phyloP scores from a whole-genome alignment of 371 early-diverging fungal species.

The Mortierella sp. region DNA sequence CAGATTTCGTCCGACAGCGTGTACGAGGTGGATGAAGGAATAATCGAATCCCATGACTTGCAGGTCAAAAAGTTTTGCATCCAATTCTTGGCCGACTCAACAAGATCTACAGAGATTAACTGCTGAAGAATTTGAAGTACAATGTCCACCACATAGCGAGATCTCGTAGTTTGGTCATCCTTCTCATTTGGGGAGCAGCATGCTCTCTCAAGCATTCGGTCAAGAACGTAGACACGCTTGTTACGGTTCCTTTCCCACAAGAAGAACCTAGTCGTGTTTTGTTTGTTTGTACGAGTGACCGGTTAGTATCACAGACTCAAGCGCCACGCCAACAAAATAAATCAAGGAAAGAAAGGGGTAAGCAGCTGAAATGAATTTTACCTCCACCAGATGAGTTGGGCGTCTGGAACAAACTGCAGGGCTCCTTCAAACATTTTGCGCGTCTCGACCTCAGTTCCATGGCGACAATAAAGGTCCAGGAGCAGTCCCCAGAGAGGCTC shows the following conservation, averaged over 20 bases:
- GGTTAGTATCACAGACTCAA: no score
- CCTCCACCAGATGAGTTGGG: constrained; percentile 45
- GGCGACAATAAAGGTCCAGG: constrained; percentile 21
- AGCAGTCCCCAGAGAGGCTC: constrained; percentile 37
- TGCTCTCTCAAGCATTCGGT: constrained; percentile 35
- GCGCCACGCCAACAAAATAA: not conserved
- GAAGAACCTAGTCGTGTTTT: constrained; percentile 21
- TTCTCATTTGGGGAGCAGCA: constrained; percentile 13
- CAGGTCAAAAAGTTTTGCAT: constrained; percentile 41
- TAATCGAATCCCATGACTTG: constrained; percentile 20
- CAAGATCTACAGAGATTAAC: constrained; percentile 18
- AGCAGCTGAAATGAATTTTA: not conserved
- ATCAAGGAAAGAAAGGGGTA: no score
- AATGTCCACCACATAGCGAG: constrained; percentile 33
- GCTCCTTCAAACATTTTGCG: constrained; percentile 29
- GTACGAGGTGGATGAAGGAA: constrained; percentile 25
- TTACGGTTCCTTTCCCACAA: constrained; percentile 29
- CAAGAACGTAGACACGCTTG: constrained; percentile 33
- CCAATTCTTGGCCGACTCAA: constrained; percentile 48
- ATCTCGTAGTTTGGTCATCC: constrained; percentile 5
- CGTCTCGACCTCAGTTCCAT: constrained; percentile 27
- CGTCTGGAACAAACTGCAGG: constrained; percentile 19
- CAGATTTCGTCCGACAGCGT: constrained; percentile 37
- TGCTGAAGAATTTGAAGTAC: constrained; percentile 36
- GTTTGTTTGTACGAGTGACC: no score